These are phyloP conservation scores for Ustilago lituana DNA, from an alignment of 1,284 basidiomycete species.

Conservation along the genomic window DNA sequence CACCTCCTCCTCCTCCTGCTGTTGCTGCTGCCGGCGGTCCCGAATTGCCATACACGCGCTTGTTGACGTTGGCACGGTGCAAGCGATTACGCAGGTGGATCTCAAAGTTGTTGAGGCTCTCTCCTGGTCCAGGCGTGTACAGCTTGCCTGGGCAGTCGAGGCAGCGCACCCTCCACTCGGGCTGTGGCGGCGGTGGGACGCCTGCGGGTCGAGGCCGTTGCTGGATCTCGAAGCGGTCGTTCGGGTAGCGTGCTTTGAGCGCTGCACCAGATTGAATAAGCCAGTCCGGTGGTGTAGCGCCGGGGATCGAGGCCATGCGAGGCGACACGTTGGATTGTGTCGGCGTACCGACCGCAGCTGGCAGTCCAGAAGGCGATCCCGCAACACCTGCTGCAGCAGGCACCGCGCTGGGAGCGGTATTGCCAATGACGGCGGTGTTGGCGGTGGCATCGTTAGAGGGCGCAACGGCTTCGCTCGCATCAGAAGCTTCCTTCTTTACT, in stretches of 20 bases:
- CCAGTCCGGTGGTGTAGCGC: conserved; percentile 74
- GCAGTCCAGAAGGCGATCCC: conserved; percentile 57
- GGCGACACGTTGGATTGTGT: conserved; percentile 32
- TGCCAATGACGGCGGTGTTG: conserved; percentile 10
- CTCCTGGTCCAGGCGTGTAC: conserved; percentile 91
- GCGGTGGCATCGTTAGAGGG: conserved; percentile 16
- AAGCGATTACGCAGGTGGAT: conserved; percentile 84
- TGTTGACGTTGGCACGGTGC: conserved; percentile 71
- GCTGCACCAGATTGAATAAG: conserved; percentile 74
- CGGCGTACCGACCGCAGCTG: conserved; percentile 6
- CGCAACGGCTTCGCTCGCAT: conserved; percentile 4
- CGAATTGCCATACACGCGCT: conserved; percentile 41
- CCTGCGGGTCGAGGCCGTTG: conserved; percentile 43
- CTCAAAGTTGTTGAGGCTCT: conserved; percentile 88
- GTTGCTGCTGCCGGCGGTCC: conserved; percentile 9
- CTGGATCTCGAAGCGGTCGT: conserved; percentile 76
- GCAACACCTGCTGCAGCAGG: conserved; percentile 51
- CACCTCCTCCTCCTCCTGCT: not conserved
- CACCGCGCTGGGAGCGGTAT: conserved; percentile 1
- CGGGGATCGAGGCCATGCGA: conserved; percentile 22
- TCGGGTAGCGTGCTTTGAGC: conserved; percentile 79
- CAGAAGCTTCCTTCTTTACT: conserved; percentile 8
- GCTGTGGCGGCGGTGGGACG: conserved; percentile 32
- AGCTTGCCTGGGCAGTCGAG: conserved; percentile 93
- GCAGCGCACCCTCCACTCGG: conserved; percentile 92